A percentile compares a stretch with the other conserved stretches of the same genome.
Conservation (phyloP, 2,329 filamentous ascomycete species). For the Fusarium sulawesiense region DNA sequence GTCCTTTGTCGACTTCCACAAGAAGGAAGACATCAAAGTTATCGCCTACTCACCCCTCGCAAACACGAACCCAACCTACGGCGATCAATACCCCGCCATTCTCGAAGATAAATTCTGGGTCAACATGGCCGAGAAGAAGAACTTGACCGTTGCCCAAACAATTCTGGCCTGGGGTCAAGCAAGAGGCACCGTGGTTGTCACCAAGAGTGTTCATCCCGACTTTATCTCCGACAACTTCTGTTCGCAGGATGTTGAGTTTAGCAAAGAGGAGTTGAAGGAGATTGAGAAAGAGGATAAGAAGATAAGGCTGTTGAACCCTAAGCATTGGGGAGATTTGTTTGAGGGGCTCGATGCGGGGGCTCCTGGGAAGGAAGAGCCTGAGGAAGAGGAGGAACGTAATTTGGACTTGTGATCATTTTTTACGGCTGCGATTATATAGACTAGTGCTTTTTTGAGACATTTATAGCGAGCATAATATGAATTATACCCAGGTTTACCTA, state of each 20-base stretch:
- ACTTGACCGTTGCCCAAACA: slow-evolving; percentile 38
- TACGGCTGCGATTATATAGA: neutral
- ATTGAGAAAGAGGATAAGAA: slow-evolving; percentile 48
- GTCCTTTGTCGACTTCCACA: slow-evolving; percentile 44
- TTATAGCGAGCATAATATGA: neutral
- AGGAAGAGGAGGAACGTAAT: slow-evolving; percentile 24
- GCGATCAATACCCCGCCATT: slow-evolving; percentile 35
- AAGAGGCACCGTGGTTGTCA: slow-evolving; percentile 35
- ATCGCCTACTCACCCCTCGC: slow-evolving; percentile 42
- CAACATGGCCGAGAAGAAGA: slow-evolving; percentile 29
- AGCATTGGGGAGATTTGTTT: slow-evolving; percentile 55
- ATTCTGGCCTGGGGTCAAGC: slow-evolving; percentile 42
- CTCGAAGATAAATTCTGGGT: slow-evolving; percentile 37
- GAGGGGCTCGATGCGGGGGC: slow-evolving; percentile 54
- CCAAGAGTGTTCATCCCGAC: slow-evolving; percentile 36
- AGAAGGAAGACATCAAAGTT: slow-evolving; percentile 45
- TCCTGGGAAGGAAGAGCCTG: neutral
- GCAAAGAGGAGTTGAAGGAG: slow-evolving; percentile 49
- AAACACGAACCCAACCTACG: slow-evolving; percentile 39
- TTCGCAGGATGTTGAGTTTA: slow-evolving; percentile 30
- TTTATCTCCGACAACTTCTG: slow-evolving; percentile 38
- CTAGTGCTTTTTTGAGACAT: neutral
- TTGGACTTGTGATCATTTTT: slow-evolving; percentile 22
- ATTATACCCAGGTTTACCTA: neutral
- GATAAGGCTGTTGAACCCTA: slow-evolving; percentile 53